Evolutionary conservation across 148 eudicot genomes (phyloP), one percentile per base, ranked within the genome.

Genomic region (Mesembryanthemum crystallinum): DNA sequence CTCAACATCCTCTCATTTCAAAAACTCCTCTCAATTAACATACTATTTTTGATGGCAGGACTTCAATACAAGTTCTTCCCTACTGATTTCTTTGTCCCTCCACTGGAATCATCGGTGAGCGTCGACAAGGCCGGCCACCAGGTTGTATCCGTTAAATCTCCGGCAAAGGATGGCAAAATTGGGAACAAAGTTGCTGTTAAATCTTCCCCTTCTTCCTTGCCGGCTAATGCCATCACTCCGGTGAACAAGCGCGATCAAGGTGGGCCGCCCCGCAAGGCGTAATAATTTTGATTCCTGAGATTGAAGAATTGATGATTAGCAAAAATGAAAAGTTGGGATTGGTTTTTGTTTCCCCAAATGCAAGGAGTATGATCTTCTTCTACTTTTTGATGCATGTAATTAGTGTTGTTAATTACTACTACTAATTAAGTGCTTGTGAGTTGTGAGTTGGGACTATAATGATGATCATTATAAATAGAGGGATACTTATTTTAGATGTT

Each of bases 61-160:
- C 85, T 87, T 20, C 90, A 83, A n/a, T 87, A 85, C 81, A 76
- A 87, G 29, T 87, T 87, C 73, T 87, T 87, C 69, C 90, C 90
- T 8, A 85, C 90, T 27, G 90, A 87, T 82, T 85, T 85, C 79
- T 81, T 83, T 49, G 86, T 83, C 69, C 90, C 90, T 49, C 73
- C 86, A 5, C 52, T 71, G 51, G 72, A 72, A 32, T 17, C 60
- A 9, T 39, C 70, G 0, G 24, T 52, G 25, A 17, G 21, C 15
- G 73, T 29, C 0, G 73, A 51, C 3, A 70, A 70, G 73, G 18
- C 24, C 60, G 17, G 25, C 60, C 23, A 70, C 23, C 59, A 29
- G 61, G 73, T 32, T 70, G 61, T 52, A 12, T 9, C 60, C 18
- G 43, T 52, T 17, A 49, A 27, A 15, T 49, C 73, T 8, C 61